Evolutionary conservation across 805 yeast species (phyloP), one percentile per base, ranked within the genome.

Genomic region (Ogataea glucozyma): DNA sequence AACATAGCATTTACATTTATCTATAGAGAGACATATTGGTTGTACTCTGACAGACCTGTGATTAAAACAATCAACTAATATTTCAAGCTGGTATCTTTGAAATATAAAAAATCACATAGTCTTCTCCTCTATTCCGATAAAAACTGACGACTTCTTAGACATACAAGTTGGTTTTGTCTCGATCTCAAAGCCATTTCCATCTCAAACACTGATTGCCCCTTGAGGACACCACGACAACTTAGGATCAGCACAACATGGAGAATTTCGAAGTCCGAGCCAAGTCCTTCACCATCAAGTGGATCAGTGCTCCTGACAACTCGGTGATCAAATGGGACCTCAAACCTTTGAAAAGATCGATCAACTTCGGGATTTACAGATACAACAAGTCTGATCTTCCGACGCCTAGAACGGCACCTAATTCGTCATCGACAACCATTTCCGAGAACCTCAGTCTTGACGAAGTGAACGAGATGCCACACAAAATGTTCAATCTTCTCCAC

Each of bases 261-360:
- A 82, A 89, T 2, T 76, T 93, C 37, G 97, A 91, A 64, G 80
- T 93, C 18, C 95, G 90, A 55, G 82, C 95, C 38, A 85, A 88
- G 62, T 85, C 93, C 44, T 91, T 87, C 57, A 79, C 89, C 48
- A 86, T 90, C 57, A 88, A 91, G 54, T 93, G 98, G 98, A 81
- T 90, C 41, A 77, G 81, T 48, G 85, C 86, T 6, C 84, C 86
- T 0, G 84, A 79, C 29, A 76, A 80, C 45, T 75, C 83, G 22
- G 62, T 72, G 14, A 76, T 91, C 32, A 77, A 77, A 48, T 91
- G 93, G 85, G 90, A 85, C 58, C 73, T 89, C 40, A 83, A 82
- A 55, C 97, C 98, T 1, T 62, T 83, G 48, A 83, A 81, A 58
- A 75, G 78, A 52, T 77, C 86, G 12, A 75, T 84, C 46, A 54